These are phyloP conservation scores for Dryas alaskensis DNA, from an alignment of 306 rosid genomes.

Conservation along the genomic window DNA sequence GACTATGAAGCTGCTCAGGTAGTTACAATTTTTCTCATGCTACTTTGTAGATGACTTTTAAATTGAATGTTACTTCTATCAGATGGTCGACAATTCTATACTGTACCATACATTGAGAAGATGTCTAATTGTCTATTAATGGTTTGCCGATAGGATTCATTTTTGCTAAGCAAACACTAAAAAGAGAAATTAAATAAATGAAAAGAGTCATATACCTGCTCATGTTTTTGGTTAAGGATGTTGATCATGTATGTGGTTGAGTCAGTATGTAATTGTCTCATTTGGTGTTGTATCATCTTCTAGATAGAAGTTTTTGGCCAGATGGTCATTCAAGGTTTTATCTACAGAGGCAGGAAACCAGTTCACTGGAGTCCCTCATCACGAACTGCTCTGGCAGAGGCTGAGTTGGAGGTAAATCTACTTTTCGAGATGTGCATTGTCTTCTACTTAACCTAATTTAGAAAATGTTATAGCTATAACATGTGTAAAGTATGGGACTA, in stretches of 20 bases:
- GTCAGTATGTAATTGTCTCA: constrained; percentile 2
- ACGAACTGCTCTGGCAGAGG: constrained; percentile 98
- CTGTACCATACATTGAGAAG: neutral
- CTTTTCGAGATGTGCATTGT: constrained; percentile 10
- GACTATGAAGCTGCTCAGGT: constrained; percentile 99
- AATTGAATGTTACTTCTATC: constrained; percentile 16
- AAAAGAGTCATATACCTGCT: neutral
- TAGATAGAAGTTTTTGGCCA: constrained; percentile 99
- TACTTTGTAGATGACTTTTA: constrained; percentile 13
- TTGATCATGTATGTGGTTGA: neutral
- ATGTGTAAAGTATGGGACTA: constrained; percentile 18
- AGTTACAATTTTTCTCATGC: constrained; percentile 41
- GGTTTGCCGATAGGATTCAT: neutral
- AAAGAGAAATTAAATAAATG: neutral
- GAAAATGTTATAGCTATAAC: neutral
- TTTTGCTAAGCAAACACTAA: neutral
- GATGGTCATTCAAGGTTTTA: constrained; percentile 89
- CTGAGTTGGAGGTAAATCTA: constrained; percentile 84
- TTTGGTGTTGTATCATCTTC: constrained; percentile 27
- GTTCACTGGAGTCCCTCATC: constrained; percentile 99
- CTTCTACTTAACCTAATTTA: constrained; percentile 16
- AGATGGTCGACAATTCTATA: neutral
- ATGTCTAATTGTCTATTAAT: neutral
- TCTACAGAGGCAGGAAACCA: constrained; percentile 95
- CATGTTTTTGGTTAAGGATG: constrained; percentile 2